Evolutionary conservation across 805 yeast genomes (phyloP).

Genomic region (Zygosaccharomyces siamensis): DNA sequence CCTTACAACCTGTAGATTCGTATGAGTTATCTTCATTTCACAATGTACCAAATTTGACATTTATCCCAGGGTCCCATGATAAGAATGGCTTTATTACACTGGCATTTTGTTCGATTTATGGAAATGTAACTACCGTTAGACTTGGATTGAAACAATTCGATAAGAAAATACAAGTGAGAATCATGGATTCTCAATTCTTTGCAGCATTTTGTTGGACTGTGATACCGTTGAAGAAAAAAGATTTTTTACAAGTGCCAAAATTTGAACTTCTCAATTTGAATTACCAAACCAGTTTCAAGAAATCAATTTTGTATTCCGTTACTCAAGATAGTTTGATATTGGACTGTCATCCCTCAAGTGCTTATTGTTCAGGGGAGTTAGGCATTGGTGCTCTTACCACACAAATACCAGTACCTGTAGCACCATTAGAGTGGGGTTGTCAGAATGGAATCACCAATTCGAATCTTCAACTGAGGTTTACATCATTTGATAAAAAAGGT

Average conservation of each 20-base stretch:
- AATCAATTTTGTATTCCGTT: conserved; percentile 17
- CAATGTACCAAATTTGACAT: conserved; percentile 21
- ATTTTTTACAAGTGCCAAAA: conserved; percentile 19
- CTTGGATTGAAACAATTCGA: conserved; percentile 6
- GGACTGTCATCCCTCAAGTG: conserved; percentile 14
- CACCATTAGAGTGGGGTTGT: conserved; percentile 16
- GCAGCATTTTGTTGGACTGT: conserved; percentile 18
- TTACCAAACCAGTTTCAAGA: conserved; percentile 18
- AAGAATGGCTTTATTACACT: conserved; percentile 13
- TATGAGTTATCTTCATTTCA: conserved; percentile 15
- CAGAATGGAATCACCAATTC: conserved; percentile 4
- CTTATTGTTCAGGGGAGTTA: conserved; percentile 17
- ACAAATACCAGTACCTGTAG: conserved; percentile 27
- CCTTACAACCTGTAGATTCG: conserved; percentile 4
- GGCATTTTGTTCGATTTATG: conserved; percentile 20
- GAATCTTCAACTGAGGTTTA: conserved; percentile 16
- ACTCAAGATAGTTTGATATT: conserved; percentile 21
- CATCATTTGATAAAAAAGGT: conserved; percentile 20
- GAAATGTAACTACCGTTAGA: conserved; percentile 20
- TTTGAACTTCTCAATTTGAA: conserved; percentile 24
- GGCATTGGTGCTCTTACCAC: conserved; percentile 28
- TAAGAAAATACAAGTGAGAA: conserved; percentile 1
- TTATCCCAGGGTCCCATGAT: conserved; percentile 13
- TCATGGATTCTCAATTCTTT: conserved; percentile 21
- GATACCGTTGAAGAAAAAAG: conserved; percentile 16